Conservation (phyloP, 2,329 filamentous ascomycete genomes). For the Macrophomina tecta region DNA sequence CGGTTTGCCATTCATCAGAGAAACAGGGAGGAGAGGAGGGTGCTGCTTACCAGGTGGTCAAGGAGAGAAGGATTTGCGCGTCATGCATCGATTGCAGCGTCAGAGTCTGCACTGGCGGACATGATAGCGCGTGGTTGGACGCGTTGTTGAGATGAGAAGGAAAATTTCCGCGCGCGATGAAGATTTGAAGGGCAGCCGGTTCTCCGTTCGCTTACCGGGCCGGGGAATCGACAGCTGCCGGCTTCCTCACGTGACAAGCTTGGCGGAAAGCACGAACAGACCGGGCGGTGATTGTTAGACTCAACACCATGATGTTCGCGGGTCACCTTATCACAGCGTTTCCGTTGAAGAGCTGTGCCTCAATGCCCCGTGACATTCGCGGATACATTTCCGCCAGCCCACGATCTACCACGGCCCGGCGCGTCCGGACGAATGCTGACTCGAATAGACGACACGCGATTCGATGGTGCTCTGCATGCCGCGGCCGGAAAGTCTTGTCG, state of each 20-base stretch:
- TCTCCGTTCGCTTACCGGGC: constrained; percentile 25
- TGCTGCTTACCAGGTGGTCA: not conserved
- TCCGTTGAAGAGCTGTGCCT: no score
- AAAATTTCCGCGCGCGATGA: constrained; percentile 16
- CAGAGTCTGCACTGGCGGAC: not conserved
- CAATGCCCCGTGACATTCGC: not conserved
- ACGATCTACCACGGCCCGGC: not conserved
- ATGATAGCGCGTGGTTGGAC: constrained; percentile 11
- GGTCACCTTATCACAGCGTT: not conserved
- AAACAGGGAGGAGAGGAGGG: constrained; percentile 16
- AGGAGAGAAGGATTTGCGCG: not conserved
- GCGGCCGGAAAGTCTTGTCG: constrained; percentile 1
- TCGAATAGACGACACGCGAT: constrained; percentile 1
- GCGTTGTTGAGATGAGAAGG: constrained; percentile 13
- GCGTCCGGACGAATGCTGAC: not conserved
- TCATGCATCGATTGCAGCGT: not conserved
- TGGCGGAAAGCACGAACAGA: not conserved
- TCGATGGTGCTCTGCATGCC: not conserved
- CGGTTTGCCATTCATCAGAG: constrained; percentile 50
- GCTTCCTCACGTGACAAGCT: constrained; percentile 11
- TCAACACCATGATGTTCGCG: constrained; percentile 10
- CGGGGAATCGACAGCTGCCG: not conserved
- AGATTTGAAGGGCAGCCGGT: constrained; percentile 1
- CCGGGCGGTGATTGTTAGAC: no score
- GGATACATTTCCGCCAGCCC: constrained; percentile 8